Evolutionary conservation across 2,329 filamentous ascomycete genomes (phyloP).

Genomic region (Aspergillus ustus): DNA sequence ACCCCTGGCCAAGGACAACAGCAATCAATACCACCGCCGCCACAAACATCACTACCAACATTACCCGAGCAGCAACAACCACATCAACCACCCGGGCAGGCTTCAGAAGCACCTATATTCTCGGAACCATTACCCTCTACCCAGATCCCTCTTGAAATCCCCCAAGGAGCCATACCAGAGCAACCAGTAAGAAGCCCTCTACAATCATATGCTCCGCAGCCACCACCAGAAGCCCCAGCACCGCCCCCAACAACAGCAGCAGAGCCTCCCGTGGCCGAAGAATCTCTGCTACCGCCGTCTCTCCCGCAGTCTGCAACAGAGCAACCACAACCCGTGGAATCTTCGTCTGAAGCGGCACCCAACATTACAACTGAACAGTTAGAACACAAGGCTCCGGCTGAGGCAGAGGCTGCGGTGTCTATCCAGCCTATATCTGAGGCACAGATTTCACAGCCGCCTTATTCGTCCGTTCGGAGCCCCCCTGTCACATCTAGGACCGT

Average conservation of each 20-base stretch:
- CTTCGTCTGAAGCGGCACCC: neutral
- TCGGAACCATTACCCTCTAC: neutral
- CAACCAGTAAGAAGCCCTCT: neutral
- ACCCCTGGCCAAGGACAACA: neutral
- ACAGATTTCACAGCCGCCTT: neutral
- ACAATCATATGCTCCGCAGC: neutral
- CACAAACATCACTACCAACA: neutral
- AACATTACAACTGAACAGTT: neutral
- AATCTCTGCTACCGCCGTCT: neutral
- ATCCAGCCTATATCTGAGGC: neutral
- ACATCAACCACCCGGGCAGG: neutral
- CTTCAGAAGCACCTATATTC: constrained; percentile 4
- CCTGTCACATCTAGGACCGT: neutral
- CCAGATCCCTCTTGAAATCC: neutral
- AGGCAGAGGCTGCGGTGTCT: neutral
- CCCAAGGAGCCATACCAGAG: neutral
- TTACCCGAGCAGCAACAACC: neutral
- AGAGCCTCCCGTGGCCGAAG: neutral
- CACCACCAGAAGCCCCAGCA: neutral
- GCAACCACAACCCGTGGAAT: neutral
- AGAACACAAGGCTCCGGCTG: neutral
- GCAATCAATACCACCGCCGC: neutral
- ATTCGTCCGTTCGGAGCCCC: neutral
- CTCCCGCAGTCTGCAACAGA: neutral
- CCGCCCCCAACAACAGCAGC: neutral